phyloP scores from a whole-genome alignment of 164 flowering plant genomes.

The Aristolochia fimbriata region DNA sequence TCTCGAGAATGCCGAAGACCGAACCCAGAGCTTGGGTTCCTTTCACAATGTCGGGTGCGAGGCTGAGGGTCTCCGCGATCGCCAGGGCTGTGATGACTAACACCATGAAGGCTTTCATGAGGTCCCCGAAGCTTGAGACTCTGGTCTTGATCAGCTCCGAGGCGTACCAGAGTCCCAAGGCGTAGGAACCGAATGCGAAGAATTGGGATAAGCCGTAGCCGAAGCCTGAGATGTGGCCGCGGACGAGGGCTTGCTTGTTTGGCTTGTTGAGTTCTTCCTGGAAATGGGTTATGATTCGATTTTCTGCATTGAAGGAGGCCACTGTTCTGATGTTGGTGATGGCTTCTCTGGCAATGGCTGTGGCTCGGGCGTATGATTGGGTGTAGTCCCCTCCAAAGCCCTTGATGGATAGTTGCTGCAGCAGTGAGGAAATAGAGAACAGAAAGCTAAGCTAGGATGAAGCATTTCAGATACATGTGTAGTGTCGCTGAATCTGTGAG shows the following conservation, averaged over 20 bases:
- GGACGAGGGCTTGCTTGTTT: slow-evolving; percentile 36
- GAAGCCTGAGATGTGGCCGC: slow-evolving; percentile 71
- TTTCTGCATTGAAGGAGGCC: slow-evolving; percentile 70
- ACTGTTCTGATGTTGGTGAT: slow-evolving; percentile 61
- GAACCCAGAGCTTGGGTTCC: slow-evolving; percentile 63
- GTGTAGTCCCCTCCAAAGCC: slow-evolving; percentile 69
- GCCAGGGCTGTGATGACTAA: slow-evolving; percentile 49
- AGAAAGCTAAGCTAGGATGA: too few relatives aligned
- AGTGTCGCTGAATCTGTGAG: too few relatives aligned
- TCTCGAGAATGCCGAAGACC: slow-evolving; percentile 44
- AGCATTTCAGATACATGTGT: too few relatives aligned
- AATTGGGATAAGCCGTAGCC: slow-evolving; percentile 60
- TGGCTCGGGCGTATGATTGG: slow-evolving; percentile 42
- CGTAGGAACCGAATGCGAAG: slow-evolving; percentile 54
- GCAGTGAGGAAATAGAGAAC: too few relatives aligned
- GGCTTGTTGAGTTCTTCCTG: slow-evolving; percentile 36
- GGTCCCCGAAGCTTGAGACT: slow-evolving; percentile 46
- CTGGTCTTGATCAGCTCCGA: slow-evolving; percentile 39
- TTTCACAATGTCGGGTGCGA: slow-evolving; percentile 55
- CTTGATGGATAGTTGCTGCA: slow-evolving; percentile 65
- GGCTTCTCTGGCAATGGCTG: slow-evolving; percentile 64
- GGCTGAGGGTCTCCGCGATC: slow-evolving; percentile 67
- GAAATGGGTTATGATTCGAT: slow-evolving; percentile 32
- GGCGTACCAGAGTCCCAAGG: slow-evolving; percentile 75
- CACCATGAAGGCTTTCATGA: slow-evolving; percentile 65